Evolutionary conservation across 2,329 filamentous ascomycete species (phyloP).

Genomic region (Cladophialophora chaetospira): DNA sequence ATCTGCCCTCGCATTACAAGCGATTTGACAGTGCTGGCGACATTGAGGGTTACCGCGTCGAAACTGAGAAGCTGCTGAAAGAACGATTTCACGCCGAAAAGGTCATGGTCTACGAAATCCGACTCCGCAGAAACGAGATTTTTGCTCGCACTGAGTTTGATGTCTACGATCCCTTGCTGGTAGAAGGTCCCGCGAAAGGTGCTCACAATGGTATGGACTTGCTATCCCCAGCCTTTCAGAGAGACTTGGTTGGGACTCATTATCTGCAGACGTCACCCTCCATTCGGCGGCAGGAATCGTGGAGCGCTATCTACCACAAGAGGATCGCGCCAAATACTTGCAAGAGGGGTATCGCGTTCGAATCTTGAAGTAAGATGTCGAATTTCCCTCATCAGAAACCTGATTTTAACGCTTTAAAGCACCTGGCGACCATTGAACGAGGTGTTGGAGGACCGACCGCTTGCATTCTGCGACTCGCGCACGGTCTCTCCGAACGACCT

Average conservation of each 20-base stretch:
- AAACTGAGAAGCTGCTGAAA: conserved; percentile 6
- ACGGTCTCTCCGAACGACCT: conserved; percentile 31
- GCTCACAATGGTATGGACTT: conserved; percentile 14
- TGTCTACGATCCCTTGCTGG: conserved; percentile 11
- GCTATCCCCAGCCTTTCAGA: not conserved
- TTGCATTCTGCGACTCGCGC: conserved; percentile 33
- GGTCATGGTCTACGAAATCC: conserved; percentile 13
- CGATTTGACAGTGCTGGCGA: not conserved
- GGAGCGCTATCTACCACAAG: not conserved
- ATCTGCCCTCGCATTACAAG: not conserved
- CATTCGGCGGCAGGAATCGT: not conserved
- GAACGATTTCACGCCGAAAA: conserved; percentile 5
- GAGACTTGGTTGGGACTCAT: not conserved
- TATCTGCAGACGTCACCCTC: not conserved
- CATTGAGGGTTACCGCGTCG: not conserved
- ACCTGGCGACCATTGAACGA: conserved; percentile 34
- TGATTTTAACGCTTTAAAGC: conserved; percentile 20
- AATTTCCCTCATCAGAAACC: not conserved
- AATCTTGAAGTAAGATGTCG: not conserved
- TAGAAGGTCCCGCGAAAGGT: conserved; percentile 16
- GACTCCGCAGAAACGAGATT: conserved; percentile 6
- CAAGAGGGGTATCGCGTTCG: not conserved
- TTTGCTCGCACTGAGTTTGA: conserved; percentile 12
- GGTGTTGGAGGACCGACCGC: conserved; percentile 32
- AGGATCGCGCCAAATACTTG: not conserved